Conservation (phyloP, 495 filamentous ascomycete genomes). For the Hypomontagnella monticulosa region DNA sequence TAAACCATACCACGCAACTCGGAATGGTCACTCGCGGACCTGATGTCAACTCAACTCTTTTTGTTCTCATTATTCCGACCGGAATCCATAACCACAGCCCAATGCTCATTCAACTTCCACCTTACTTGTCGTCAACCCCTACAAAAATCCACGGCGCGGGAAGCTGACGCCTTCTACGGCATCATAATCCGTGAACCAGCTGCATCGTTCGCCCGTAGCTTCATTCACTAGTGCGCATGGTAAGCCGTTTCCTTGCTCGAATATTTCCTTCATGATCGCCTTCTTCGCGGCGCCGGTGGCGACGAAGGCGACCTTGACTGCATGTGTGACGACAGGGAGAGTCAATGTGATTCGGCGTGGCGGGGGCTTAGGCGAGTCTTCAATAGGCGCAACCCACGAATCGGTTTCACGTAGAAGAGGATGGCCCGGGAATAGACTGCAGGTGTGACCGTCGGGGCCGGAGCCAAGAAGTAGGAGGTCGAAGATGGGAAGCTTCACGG, state of each 20-base stretch:
- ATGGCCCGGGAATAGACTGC: conserved; percentile 93
- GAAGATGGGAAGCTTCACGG: conserved; percentile 91
- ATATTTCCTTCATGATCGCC: conserved; percentile 90
- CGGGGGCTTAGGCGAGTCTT: conserved; percentile 94
- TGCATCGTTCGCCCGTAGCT: conserved; percentile 81
- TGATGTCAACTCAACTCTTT: conserved; percentile 7
- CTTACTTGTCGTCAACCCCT: background rate
- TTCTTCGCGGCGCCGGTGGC: conserved; percentile 90
- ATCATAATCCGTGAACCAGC: conserved; percentile 90
- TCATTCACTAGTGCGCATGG: conserved; percentile 90
- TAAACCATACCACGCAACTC: conserved; percentile 23
- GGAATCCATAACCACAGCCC: background rate
- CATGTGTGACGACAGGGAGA: conserved; percentile 86
- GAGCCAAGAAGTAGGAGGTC: conserved; percentile 92
- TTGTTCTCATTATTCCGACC: background rate
- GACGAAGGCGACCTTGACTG: conserved; percentile 85
- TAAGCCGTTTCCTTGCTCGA: conserved; percentile 79
- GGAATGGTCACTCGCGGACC: conserved; percentile 20
- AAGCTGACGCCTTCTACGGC: conserved; percentile 87
- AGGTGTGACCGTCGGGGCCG: conserved; percentile 96
- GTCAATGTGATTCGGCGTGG: conserved; percentile 90
- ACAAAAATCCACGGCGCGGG: conserved; percentile 65
- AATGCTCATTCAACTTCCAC: background rate
- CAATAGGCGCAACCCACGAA: conserved; percentile 91
- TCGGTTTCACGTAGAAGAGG: conserved; percentile 84